These are phyloP conservation scores for Talaromyces sp. DNA, from an alignment of 2,329 filamentous ascomycete species.

Conservation along the genomic window DNA sequence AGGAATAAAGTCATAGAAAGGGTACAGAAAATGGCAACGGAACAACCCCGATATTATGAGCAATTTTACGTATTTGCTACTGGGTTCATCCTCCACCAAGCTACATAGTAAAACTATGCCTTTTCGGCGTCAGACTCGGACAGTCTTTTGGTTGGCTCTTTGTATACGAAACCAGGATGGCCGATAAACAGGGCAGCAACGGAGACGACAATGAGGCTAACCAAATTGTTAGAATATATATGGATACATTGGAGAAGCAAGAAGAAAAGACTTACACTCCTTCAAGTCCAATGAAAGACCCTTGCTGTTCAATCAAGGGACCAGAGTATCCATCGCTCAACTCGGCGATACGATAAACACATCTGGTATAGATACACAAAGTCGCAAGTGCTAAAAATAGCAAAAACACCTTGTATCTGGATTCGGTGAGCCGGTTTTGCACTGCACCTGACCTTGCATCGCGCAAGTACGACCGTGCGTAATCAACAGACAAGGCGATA, in stretches of 20 bases:
- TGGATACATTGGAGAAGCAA: background rate
- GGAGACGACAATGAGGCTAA: background rate
- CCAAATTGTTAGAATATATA: background rate
- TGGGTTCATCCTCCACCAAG: too few relatives aligned
- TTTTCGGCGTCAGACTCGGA: background rate
- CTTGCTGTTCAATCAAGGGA: conserved; percentile 38
- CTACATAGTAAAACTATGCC: background rate
- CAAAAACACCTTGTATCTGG: conserved; percentile 26
- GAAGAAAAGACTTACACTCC: conserved; percentile 3
- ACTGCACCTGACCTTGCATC: background rate
- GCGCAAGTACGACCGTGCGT: conserved; percentile 2
- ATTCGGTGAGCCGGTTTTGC: background rate
- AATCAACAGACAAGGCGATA: background rate
- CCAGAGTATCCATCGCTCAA: conserved; percentile 60
- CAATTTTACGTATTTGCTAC: too few relatives aligned
- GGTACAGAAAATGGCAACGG: too few relatives aligned
- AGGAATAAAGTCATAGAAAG: too few relatives aligned
- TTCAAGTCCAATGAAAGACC: conserved; percentile 58
- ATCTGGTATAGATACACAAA: conserved; percentile 62
- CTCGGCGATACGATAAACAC: conserved; percentile 64
- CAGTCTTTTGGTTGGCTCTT: background rate
- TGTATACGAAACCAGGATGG: conserved; percentile 8
- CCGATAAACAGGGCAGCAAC: background rate
- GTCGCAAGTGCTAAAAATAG: conserved; percentile 56
- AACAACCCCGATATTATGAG: too few relatives aligned